These are phyloP conservation scores for Leptodermis oblonga DNA, from an alignment of 257 asterid species.

Conservation along the genomic window DNA sequence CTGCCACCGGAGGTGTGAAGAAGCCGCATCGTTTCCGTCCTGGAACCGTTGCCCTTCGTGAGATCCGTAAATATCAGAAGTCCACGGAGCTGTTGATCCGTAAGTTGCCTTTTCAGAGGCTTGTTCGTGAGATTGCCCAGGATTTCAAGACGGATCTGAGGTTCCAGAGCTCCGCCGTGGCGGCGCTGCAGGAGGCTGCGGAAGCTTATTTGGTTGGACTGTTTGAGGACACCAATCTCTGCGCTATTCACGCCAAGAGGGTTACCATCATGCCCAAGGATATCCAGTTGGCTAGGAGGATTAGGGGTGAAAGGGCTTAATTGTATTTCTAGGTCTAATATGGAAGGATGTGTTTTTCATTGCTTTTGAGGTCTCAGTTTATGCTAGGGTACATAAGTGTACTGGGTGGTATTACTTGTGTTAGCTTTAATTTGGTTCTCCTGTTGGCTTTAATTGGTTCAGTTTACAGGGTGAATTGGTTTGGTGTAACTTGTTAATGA, in stretches of 20 bases:
- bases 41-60: constrained; percentile 34
- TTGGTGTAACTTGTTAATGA: background rate
- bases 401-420: background rate
- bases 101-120: constrained; percentile 31
- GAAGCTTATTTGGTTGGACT: constrained; percentile 31
- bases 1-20: constrained; percentile 38
- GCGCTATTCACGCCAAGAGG: constrained; percentile 38
- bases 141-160: constrained; percentile 40
- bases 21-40: constrained; percentile 38
- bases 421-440: background rate
- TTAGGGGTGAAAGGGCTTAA: constrained; percentile 34
- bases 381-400: background rate
- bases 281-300: constrained; percentile 35
- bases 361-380: background rate
- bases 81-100: constrained; percentile 33
- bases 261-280: constrained; percentile 38
- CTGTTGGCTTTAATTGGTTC: background rate
- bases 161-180: constrained; percentile 36
- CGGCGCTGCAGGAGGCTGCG: constrained; percentile 36
- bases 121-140: constrained; percentile 41
- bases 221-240: constrained; percentile 35
- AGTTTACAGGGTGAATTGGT: background rate
- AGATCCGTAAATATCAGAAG: constrained; percentile 36
- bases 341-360: too few species aligned
- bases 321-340: background rate